Evolutionary conservation across 768 basidiomycete species (phyloP), one percentile per base, ranked within the genome.

Genomic region (Lyophyllum shimeji): DNA sequence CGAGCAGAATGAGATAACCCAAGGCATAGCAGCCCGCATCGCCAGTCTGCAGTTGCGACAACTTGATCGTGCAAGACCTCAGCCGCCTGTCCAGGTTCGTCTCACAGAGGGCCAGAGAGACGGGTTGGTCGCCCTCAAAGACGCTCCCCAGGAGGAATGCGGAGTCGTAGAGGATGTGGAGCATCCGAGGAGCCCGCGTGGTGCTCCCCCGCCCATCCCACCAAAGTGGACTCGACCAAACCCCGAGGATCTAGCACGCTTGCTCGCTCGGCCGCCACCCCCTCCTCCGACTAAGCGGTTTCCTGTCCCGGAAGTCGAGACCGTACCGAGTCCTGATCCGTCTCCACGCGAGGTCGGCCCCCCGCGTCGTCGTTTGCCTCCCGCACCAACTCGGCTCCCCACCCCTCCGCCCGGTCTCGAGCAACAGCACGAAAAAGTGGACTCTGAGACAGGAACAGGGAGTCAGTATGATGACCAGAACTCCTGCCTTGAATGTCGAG

Each of bases 401-500:
- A 69, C 71, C 6, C 71, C 67, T 39, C 65, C 67, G 7, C 69
- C 68, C 13, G 64, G 66, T 45, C 64, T 65, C 4, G 65, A 70
- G 56, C 56, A 53, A 29, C 54, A 66, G 33, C 50, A 50, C 40
- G 59, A 64, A 49, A 17, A 43, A n/a, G 29, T 12, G 45, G 43
- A n/a, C 44, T 53, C 27, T 47, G 50, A 46, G 46, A 56, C 29
- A 46, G 60, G n/a, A 33, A 45, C 13, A 46, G 53, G 58, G 42
- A 50, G 54, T 15, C 25, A 27, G 46, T 27, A 29, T 24, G 46
- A 46, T 17, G 49, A 49, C n/a, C 39, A 29, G 23, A 55, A 44
- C 23, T 69, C 71, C 12, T 81, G 79, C 53, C 57, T 77, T 20
- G 74, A 76, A 58, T 81, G 78, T 63, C 68, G 73, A 55, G 74